Base-by-base conservation (phyloP, 768 basidiomycete genomes). In the Mycena floridula region DNA sequence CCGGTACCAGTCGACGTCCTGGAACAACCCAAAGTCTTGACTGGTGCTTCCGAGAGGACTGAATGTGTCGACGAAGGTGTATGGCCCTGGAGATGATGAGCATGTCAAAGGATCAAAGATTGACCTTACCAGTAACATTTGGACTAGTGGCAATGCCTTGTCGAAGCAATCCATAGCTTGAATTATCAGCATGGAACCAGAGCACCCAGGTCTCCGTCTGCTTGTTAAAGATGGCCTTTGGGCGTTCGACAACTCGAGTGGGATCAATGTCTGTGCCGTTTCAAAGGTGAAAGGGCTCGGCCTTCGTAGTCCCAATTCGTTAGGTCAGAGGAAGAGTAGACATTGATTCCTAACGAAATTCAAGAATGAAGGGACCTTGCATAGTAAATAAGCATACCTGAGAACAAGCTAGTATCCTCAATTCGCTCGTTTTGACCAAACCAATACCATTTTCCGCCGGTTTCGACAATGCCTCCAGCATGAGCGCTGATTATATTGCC, bases 171-270 rank as follows among this genome's bases (percentile, higher is more conserved):
- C 57, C 59, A 42, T 58, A 59, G 20, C 55, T 55, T n/a, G 60
- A 54, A 28, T 59, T 56, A 42, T 61, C 58, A 16, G 58, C 49
- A 48, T 62, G 58, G 39, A 59, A 62, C 60, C 60, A 62, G 8
- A 62, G 45, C 21, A 58, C 52, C 58, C 58, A 61, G 16, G 50
- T 45, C 40, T 55, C 46, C 16, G 51, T 55, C 12, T 46, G 40
- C 37, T 48, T 46, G 39, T 54, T 58, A 39, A 54, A 61, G 7
- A 61, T 51, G 3, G 50, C 53, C 40, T 59, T 61, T 13, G 60
- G 60, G 26, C 58, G 39, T 32, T 61, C 58, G 5, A 53, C 55
- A 5, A 61, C 58, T 22, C 45, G 53, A 16, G 57, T 53, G 11
- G 59, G 52, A 12, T 51, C 53, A 11, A 59, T 59, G 37, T 55